Evolutionary conservation across 176 grass and related monocot species (phyloP).

Genomic region (Rhipidocladum racemiflorum): DNA sequence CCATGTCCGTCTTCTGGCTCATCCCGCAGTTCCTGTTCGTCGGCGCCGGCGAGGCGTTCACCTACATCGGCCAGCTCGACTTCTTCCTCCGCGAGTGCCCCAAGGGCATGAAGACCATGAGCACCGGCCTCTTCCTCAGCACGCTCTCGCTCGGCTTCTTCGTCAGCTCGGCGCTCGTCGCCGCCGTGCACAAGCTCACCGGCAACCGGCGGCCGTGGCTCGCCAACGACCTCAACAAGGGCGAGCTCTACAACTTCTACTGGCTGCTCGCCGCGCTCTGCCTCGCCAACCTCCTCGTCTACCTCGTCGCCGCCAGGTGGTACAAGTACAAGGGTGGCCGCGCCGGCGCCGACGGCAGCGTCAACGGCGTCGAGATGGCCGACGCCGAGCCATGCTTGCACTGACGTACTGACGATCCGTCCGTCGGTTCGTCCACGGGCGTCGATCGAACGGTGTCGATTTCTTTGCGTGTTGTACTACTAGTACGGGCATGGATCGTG

Average conservation of each 20-base stretch:
- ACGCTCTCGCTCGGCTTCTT: constrained; percentile 88
- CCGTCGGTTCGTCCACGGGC: neutral
- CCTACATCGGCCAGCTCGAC: constrained; percentile 97
- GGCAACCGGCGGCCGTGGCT: constrained; percentile 54
- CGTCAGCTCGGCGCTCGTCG: constrained; percentile 74
- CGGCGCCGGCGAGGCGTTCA: constrained; percentile 76
- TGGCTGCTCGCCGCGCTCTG: constrained; percentile 74
- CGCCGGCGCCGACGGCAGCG: constrained; percentile 31
- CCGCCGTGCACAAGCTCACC: constrained; percentile 61
- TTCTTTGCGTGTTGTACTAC: constrained; percentile 1
- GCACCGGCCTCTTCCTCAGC: constrained; percentile 90
- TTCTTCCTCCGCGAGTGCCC: constrained; percentile 97
- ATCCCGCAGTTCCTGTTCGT: constrained; percentile 88
- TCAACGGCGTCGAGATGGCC: constrained; percentile 37
- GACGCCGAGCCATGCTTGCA: constrained; percentile 55
- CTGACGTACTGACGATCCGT: neutral
- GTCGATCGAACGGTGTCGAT: constrained; percentile 5
- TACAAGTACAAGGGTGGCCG: constrained; percentile 77
- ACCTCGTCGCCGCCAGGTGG: constrained; percentile 64
- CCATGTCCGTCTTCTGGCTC: constrained; percentile 74
- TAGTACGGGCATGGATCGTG: neutral
- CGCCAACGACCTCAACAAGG: constrained; percentile 72
- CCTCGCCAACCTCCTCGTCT: constrained; percentile 52
- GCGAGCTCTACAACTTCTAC: constrained; percentile 85
- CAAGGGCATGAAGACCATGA: constrained; percentile 98